These are phyloP conservation scores for Cyclostephanos tholiformis DNA, from an alignment of 108 stramenopile genomes.

Conservation along the genomic window DNA sequence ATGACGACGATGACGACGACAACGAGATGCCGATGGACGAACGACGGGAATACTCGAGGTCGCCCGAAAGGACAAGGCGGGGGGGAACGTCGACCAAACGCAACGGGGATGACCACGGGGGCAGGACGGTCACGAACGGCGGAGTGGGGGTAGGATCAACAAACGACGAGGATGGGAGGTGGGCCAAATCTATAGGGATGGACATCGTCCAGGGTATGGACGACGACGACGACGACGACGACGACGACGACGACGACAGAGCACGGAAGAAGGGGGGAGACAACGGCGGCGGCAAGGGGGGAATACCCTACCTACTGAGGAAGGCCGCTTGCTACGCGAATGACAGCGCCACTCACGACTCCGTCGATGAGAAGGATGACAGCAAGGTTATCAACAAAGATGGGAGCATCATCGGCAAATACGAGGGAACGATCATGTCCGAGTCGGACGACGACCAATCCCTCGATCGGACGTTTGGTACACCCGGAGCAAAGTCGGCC, in stretches of 20 bases:
- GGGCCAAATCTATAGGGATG: neutral
- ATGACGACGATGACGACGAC: constrained; percentile 6
- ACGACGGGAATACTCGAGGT: constrained; percentile 8
- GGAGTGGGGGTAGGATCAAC: neutral
- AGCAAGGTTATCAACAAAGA: neutral
- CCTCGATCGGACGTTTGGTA: neutral
- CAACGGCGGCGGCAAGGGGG: neutral
- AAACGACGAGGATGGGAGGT: neutral
- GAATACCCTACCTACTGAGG: constrained; percentile 14
- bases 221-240: neutral
- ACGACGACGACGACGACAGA: neutral
- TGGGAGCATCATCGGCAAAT: neutral
- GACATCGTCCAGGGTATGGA: neutral
- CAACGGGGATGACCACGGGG: too few species aligned
- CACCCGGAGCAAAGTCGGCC: neutral
- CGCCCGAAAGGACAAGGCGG: neutral
- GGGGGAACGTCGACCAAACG: neutral
- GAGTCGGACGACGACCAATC: neutral
- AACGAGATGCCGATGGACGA: constrained; percentile 35
- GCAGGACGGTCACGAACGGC: too few species aligned
- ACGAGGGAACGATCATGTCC: neutral
- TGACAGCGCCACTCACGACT: neutral
- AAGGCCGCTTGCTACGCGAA: constrained; percentile 39
- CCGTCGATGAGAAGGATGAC: constrained; percentile 13
- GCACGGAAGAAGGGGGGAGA: neutral